A percentile compares a stretch with the other conserved stretches of the same genome.
Evolutionary conservation across 2,329 filamentous ascomycete species (phyloP).

Genomic region (Hypomyces perniciosus): DNA sequence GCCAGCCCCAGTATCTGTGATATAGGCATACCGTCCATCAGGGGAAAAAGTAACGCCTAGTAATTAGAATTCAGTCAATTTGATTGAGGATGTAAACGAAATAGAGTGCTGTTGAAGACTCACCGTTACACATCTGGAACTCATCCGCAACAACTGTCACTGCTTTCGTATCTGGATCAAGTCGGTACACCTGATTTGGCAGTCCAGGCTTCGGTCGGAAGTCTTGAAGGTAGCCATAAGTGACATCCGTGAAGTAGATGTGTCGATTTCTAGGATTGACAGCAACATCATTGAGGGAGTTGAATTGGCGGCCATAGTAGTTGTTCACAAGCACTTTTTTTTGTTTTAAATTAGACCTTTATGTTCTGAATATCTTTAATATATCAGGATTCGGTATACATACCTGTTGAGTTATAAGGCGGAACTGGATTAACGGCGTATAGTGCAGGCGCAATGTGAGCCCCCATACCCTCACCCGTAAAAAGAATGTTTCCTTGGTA

Average conservation of each 20-base stretch:
- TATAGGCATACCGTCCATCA: constrained; percentile 37
- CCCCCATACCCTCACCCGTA: constrained; percentile 45
- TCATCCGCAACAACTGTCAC: constrained; percentile 52
- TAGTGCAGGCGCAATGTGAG: constrained; percentile 21
- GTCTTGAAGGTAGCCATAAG: constrained; percentile 53
- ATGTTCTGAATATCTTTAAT: neutral
- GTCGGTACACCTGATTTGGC: constrained; percentile 54
- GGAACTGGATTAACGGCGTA: constrained; percentile 21
- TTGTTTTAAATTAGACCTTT: neutral
- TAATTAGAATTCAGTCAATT: constrained; percentile 19
- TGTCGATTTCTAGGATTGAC: constrained; percentile 48
- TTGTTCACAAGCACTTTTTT: constrained; percentile 27
- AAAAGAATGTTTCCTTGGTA: constrained; percentile 45
- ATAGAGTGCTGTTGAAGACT: neutral
- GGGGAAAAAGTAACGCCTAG: constrained; percentile 43
- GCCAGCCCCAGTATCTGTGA: constrained; percentile 37
- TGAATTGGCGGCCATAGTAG: constrained; percentile 41
- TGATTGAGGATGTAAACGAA: neutral
- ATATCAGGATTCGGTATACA: neutral
- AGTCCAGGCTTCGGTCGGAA: constrained; percentile 49
- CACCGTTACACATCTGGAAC: constrained; percentile 30
- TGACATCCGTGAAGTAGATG: constrained; percentile 59
- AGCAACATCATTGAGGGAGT: constrained; percentile 44
- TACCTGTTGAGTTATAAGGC: constrained; percentile 10
- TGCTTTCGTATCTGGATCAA: constrained; percentile 43